Percentiles rank a stretch among this genome's conserved stretches.
These are phyloP conservation scores for Begonia loranthoides DNA, from an alignment of 306 rosid genomes.

Conservation along the genomic window DNA sequence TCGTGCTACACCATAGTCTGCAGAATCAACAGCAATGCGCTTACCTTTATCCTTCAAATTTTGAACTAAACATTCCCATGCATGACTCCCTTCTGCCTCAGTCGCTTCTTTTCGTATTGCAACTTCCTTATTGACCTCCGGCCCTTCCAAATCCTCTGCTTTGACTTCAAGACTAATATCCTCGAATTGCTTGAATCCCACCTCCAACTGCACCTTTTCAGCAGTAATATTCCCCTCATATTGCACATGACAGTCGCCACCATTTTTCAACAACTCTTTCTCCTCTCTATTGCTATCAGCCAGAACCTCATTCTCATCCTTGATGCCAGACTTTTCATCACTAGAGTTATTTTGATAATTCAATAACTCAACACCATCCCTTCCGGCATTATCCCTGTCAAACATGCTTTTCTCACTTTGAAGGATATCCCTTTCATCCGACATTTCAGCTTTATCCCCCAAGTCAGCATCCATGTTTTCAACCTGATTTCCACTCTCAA, in stretches of 20 bases:
- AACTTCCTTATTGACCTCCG: slow-evolving; percentile 25
- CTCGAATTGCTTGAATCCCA: slow-evolving; percentile 21
- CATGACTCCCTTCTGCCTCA: slow-evolving; percentile 15
- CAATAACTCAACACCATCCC: slow-evolving; percentile 16
- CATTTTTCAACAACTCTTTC: slow-evolving; percentile 19
- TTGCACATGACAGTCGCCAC: slow-evolving; percentile 18
- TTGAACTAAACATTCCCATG: slow-evolving; percentile 21
- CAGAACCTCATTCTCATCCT: slow-evolving; percentile 11
- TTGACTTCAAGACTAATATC: slow-evolving; percentile 30
- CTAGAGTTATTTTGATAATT: slow-evolving; percentile 17
- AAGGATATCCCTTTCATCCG: slow-evolving; percentile 14
- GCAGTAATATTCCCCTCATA: slow-evolving; percentile 11
- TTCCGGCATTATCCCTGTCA: slow-evolving; percentile 17
- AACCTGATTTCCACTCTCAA: slow-evolving; percentile 16
- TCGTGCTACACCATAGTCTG: slow-evolving; percentile 35
- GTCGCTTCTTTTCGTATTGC: slow-evolving; percentile 26
- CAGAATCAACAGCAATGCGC: slow-evolving; percentile 43
- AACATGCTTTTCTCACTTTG: slow-evolving; percentile 8
- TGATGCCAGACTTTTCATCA: slow-evolving; percentile 8
- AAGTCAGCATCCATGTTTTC: slow-evolving; percentile 13
- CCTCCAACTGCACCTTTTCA: slow-evolving; percentile 22
- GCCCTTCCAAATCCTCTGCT: slow-evolving; percentile 20
- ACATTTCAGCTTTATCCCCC: slow-evolving; percentile 15
- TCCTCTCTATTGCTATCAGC: slow-evolving; percentile 12
- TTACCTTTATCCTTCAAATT: slow-evolving; percentile 78